A percentile compares a stretch with the other conserved stretches of the same genome.
phyloP scores from a whole-genome alignment of 2,329 filamentous ascomycete species.

The Ophiosphaerella herpotricha region DNA sequence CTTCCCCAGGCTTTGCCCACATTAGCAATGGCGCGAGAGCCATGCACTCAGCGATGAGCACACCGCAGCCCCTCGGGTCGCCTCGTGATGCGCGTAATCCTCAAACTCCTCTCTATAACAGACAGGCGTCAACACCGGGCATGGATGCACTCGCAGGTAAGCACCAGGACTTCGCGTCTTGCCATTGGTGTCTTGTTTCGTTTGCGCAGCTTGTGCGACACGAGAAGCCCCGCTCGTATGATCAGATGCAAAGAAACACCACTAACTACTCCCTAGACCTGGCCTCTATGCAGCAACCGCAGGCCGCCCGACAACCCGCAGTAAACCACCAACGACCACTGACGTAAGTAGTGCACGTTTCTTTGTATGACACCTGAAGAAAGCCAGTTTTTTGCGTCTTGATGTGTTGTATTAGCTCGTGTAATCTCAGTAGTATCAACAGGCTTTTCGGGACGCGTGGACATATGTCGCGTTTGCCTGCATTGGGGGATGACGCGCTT shows the following conservation, averaged over 20 bases:
- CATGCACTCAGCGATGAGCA: slow-evolving; percentile 39
- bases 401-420: too few relatives aligned
- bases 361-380: neutral
- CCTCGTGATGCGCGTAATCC: slow-evolving; percentile 40
- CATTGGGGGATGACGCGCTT: too few relatives aligned
- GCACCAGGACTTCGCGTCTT: slow-evolving; percentile 3
- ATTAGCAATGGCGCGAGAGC: slow-evolving; percentile 37
- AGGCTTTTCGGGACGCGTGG: neutral
- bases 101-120: slow-evolving; percentile 38
- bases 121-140: slow-evolving; percentile 51
- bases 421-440: neutral
- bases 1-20: slow-evolving; percentile 33
- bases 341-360: slow-evolving; percentile 30
- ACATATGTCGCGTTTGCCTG: slow-evolving; percentile 9
- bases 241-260: neutral
- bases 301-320: slow-evolving; percentile 45
- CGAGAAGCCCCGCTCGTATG: too few relatives aligned
- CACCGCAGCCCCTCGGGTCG: slow-evolving; percentile 34
- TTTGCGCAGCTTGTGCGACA: neutral
- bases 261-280: slow-evolving; percentile 44
- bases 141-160: slow-evolving; percentile 56
- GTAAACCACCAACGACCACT: slow-evolving; percentile 41
- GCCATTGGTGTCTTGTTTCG: neutral
- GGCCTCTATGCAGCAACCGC: slow-evolving; percentile 54
- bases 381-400: neutral